phyloP scores from a whole-genome alignment of 2,329 filamentous ascomycete species.

The Sporothrix pseudoabietina region DNA sequence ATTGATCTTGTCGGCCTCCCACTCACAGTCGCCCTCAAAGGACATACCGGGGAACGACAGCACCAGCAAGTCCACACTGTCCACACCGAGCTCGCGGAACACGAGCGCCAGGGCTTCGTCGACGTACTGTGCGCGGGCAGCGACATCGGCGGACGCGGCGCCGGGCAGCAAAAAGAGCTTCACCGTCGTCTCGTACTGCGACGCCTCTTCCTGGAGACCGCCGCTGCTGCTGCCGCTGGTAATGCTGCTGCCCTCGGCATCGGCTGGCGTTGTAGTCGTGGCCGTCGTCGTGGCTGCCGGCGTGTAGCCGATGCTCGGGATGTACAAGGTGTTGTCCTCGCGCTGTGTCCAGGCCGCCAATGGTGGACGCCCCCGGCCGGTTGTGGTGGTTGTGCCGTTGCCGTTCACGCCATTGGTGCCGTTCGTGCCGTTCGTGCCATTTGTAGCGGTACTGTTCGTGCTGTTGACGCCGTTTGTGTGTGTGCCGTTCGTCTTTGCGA shows the following conservation, averaged over 20 bases:
- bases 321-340: constrained; percentile 64
- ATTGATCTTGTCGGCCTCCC: constrained; percentile 66
- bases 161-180: constrained; percentile 91
- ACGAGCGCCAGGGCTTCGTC: constrained; percentile 79
- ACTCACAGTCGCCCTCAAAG: constrained; percentile 91
- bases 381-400: constrained; percentile 28
- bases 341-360: constrained; percentile 67
- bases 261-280: neutral
- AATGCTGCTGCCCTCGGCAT: constrained; percentile 19
- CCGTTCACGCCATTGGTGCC: constrained; percentile 2
- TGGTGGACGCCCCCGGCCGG: constrained; percentile 39
- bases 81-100: constrained; percentile 73
- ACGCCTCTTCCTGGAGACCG: constrained; percentile 71
- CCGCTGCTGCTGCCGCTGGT: constrained; percentile 28
- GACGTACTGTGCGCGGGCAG: constrained; percentile 69
- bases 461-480: neutral
- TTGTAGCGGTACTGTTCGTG: neutral
- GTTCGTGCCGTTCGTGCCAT: constrained; percentile 24
- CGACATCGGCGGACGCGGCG: constrained; percentile 58
- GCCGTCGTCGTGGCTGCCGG: neutral
- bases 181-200: constrained; percentile 89
- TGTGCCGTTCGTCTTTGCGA: neutral
- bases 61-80: constrained; percentile 82
- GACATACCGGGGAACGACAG: constrained; percentile 90
- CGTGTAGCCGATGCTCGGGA: constrained; percentile 78